Base-by-base conservation (phyloP, 495 filamentous ascomycete genomes). In the Hamigera avellanea region DNA sequence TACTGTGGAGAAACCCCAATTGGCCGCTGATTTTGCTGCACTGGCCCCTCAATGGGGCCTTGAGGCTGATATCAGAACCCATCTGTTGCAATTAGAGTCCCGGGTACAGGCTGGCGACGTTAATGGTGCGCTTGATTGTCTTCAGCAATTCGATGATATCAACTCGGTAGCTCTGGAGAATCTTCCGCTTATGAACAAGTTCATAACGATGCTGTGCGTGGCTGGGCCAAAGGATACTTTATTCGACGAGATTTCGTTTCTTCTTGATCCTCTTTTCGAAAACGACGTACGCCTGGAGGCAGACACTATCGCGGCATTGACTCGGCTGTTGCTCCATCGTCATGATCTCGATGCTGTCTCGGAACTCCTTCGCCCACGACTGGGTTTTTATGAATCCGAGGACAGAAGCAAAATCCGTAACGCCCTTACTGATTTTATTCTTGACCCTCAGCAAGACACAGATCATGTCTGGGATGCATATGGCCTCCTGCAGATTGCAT, bases 381-480 rank as follows among this genome's bases (percentile, higher is more conserved):
- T 67, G 62, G 70, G 33, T 62, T 71, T 43, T 30, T 82, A 76
- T 45, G 74, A 78, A 31, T 47, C 70, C 8, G 62, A 72, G 17
- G 78, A 87, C 47, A 80, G 85, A 36, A 57, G 56, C 13, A 46
- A 60, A 28, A 69, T 95, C 7, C 71, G 78, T 16, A 57, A 75
- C 12, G 65, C 70, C 5, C 67, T 96, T 13, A 59, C 81, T 8
- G 50, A 71, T 2, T 86, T 80, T 59, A 76, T 75, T 45, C 48
- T 80, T 14, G 74, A 88, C 40, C 61, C 46, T 16, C 53, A 52
- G 3, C 78, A 75, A 43, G 75, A 69, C 37, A 76, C 67, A 3
- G 69, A 75, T 3, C 69, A 66, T 14, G 66, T 72, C 2, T 96
- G 89, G 91, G 81, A 87, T 38, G 73, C 75, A 8, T 96, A 96